Evolutionary conservation across 805 yeast genomes (phyloP), one percentile per base, ranked within the genome.

Genomic region (Metschnikowia drakensbergensis): DNA sequence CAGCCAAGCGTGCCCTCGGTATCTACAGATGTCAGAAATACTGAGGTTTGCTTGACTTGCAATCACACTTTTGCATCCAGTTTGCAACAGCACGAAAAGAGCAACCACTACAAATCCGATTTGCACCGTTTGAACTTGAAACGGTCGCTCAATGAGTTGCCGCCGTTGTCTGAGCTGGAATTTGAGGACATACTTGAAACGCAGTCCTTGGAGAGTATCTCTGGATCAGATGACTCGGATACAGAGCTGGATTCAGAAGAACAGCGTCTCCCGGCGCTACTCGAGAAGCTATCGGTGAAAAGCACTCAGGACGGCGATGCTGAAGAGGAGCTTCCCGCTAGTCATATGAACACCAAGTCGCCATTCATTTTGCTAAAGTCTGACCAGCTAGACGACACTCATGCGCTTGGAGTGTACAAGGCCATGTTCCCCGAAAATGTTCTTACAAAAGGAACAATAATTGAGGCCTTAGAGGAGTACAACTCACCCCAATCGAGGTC

Each of bases 381-480:
- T 0, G 49, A 66, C 0, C 47, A 72, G 3, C 49, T 84, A 11
- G 74, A 78, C 0, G 58, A 65, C 0, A 66, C 65, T 4, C 74
- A 76, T 49, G 80, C 82, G 2, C 77, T 86, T 54, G 90, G 89
- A 0, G 70, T 81, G 0, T 90, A 83, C 65, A 90, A 88, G 58
- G 66, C 83, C 0, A 55, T 86, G 13, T 80, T 88, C 55, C 71
- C 71, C 33, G 52, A 64, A 0, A 69, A 71, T n/a, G 61, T 77
- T 25, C 46, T 60, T 43, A 44, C 49, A 0, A 58, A 67, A 2
- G 64, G 68, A 3, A 94, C 96, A 0, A 53, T 80, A 5, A 36
- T 51, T 5, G 67, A 66, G n/a, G 57, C 49, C 10, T 37, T 57
- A 35, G 38, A 35, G 33, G 17, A 25, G 22, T 52, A 47, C 37